Evolutionary conservation across 805 yeast species (phyloP).

Genomic region (Sugiyamaella americana): DNA sequence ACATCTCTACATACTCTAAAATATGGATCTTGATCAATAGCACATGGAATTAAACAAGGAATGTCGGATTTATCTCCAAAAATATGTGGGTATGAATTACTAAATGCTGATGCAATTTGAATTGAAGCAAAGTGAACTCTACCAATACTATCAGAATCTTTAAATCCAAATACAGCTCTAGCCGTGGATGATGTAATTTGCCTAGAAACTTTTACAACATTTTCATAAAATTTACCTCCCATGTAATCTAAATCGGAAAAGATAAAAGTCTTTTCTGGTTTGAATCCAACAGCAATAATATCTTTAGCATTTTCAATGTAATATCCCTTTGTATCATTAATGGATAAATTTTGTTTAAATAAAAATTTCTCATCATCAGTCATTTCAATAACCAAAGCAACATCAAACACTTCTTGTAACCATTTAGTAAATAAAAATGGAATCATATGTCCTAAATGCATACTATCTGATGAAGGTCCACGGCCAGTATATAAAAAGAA

Average conservation of each 20-base stretch:
- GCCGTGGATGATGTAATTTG: slow-evolving; percentile 97
- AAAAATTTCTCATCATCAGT: slow-evolving; percentile 97
- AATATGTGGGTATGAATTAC: slow-evolving; percentile 91
- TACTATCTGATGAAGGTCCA: slow-evolving; percentile 90
- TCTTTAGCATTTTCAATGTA: slow-evolving; percentile 85
- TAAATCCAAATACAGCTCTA: slow-evolving; percentile 92
- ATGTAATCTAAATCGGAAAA: slow-evolving; percentile 89
- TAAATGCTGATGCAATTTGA: slow-evolving; percentile 94
- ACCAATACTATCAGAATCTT: slow-evolving; percentile 92
- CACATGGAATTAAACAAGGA: slow-evolving; percentile 96
- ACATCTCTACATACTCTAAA: slow-evolving; percentile 97
- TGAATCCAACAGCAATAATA: slow-evolving; percentile 89
- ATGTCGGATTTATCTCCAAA: slow-evolving; percentile 82
- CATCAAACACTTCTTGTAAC: slow-evolving; percentile 97
- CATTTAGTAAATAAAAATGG: slow-evolving; percentile 95
- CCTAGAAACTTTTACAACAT: slow-evolving; percentile 84
- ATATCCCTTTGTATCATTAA: slow-evolving; percentile 78
- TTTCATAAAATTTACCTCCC: slow-evolving; percentile 92
- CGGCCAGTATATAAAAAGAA: slow-evolving; percentile 95
- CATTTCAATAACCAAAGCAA: slow-evolving; percentile 84
- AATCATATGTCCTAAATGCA: slow-evolving; percentile 96
- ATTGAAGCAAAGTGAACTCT: slow-evolving; percentile 91
- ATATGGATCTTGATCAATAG: slow-evolving; percentile 98
- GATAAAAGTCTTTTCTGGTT: slow-evolving; percentile 89
- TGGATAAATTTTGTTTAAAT: slow-evolving; percentile 84